Conservation (phyloP, 1,139 yeast species). For the Meyerozyma sp. region DNA sequence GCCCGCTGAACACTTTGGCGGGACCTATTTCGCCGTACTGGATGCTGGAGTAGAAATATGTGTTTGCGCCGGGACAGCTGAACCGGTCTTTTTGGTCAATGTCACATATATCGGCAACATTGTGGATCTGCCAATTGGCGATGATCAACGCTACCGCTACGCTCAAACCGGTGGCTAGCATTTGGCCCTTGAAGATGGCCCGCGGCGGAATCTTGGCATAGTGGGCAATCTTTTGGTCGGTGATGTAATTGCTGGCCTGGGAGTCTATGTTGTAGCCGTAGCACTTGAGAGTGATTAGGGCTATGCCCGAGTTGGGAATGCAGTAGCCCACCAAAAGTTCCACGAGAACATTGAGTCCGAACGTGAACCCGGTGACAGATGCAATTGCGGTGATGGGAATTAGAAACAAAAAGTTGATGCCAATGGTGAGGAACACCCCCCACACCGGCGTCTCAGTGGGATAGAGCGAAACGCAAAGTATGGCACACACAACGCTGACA, state of each 20-base stretch:
- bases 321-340: slow-evolving; percentile 18
- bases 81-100: slow-evolving; percentile 22
- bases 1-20: slow-evolving; percentile 24
- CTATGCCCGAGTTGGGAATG: slow-evolving; percentile 17
- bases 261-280: slow-evolving; percentile 22
- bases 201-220: slow-evolving; percentile 30
- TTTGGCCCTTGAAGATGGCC: slow-evolving; percentile 29
- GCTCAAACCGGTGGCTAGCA: slow-evolving; percentile 22
- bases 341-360: slow-evolving; percentile 17
- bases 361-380: slow-evolving; percentile 14
- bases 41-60: slow-evolving; percentile 27
- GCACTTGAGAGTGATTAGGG: slow-evolving; percentile 17
- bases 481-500: slow-evolving; percentile 45
- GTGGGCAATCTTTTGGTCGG: slow-evolving; percentile 33
- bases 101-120: slow-evolving; percentile 22
- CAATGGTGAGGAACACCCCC: slow-evolving; percentile 20
- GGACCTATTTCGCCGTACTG: slow-evolving; percentile 37
- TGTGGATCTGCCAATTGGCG: slow-evolving; percentile 24
- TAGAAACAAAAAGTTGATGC: slow-evolving; percentile 16
- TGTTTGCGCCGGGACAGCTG: slow-evolving; percentile 29
- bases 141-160: slow-evolving; percentile 21
- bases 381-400: slow-evolving; percentile 14
- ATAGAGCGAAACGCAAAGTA: slow-evolving; percentile 27
- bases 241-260: slow-evolving; percentile 32
- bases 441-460: slow-evolving; percentile 36